phyloP scores from a whole-genome alignment of 2,329 filamentous ascomycete species.

The Penicillium sp. region DNA sequence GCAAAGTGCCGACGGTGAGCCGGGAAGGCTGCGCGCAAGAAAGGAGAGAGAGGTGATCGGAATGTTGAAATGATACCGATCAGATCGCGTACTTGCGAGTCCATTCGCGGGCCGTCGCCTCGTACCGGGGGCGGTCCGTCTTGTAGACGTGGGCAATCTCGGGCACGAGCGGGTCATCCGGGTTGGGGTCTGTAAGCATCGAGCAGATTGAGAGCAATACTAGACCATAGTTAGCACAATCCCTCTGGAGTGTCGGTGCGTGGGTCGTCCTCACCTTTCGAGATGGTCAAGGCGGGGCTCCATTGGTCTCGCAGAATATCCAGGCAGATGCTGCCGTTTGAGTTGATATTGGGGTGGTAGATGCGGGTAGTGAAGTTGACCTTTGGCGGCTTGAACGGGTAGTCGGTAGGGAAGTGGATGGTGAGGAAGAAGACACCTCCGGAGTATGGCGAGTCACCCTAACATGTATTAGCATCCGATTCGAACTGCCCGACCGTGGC shows the following conservation, averaged over 20 bases:
- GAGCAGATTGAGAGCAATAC: slow-evolving; percentile 98
- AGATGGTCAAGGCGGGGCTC: slow-evolving; percentile 97
- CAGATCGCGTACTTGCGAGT: slow-evolving; percentile 98
- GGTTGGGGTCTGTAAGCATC: slow-evolving; percentile 99
- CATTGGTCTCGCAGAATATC: slow-evolving; percentile 98
- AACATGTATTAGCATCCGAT: neutral
- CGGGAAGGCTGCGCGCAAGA: slow-evolving; percentile 16
- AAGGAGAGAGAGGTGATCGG: slow-evolving; percentile 19
- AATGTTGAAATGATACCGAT: slow-evolving; percentile 26
- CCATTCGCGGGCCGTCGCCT: slow-evolving; percentile 95
- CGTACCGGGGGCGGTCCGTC: slow-evolving; percentile 92
- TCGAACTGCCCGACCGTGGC: slow-evolving; percentile 11
- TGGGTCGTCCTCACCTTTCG: slow-evolving; percentile 83
- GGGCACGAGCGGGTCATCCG: slow-evolving; percentile 94
- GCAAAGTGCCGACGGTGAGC: slow-evolving; percentile 16
- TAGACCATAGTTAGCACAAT: slow-evolving; percentile 36
- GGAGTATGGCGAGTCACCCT: slow-evolving; percentile 95
- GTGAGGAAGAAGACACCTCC: slow-evolving; percentile 98
- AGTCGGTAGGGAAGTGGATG: slow-evolving; percentile 99
- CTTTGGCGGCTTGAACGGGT: slow-evolving; percentile 99
- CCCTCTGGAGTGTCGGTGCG: too few species aligned
- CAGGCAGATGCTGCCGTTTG: slow-evolving; percentile 97
- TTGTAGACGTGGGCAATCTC: slow-evolving; percentile 99
- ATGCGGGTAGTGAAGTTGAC: slow-evolving; percentile 99
- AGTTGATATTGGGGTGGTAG: slow-evolving; percentile 99